Percentiles rank a stretch among this genome's conserved stretches.
Conservation (phyloP, 768 basidiomycete genomes). For the Mycena alexandri region DNA sequence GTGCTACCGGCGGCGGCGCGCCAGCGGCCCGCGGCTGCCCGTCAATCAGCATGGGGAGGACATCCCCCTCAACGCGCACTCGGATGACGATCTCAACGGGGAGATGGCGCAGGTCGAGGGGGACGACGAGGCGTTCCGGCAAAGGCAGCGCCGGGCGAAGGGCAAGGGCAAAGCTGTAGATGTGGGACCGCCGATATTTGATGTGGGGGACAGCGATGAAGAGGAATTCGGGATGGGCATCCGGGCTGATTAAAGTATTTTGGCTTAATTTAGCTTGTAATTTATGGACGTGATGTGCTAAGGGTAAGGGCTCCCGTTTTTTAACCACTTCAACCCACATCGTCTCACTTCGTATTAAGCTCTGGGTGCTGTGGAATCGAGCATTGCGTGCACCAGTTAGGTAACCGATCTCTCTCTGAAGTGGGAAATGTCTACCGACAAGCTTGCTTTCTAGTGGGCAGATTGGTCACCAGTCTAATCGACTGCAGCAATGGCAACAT, state of each 20-base stretch:
- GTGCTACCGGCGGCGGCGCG: conserved; percentile 76
- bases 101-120: conserved; percentile 41
- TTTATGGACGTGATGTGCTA: background rate
- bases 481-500: conserved; percentile 3
- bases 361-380: too few species aligned
- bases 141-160: conserved; percentile 41
- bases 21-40: conserved; percentile 57
- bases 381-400: too few species aligned
- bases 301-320: too few species aligned
- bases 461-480: too few species aligned
- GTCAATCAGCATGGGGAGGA: conserved; percentile 69
- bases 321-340: too few species aligned
- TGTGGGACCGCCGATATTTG: conserved; percentile 61
- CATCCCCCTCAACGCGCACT: conserved; percentile 70
- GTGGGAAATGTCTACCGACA: too few species aligned
- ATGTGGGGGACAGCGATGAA: conserved; percentile 70
- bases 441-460: too few species aligned
- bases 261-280: conserved; percentile 1
- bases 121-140: conserved; percentile 48
- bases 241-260: conserved; percentile 20
- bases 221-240: conserved; percentile 48
- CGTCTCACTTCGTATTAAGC: too few species aligned
- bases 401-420: too few species aligned
- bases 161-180: conserved; percentile 59
- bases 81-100: conserved; percentile 56